Evolutionary conservation across 1,284 basidiomycete genomes (phyloP), one percentile per base, ranked within the genome.

Genomic region (Cryptococcus sp.): DNA sequence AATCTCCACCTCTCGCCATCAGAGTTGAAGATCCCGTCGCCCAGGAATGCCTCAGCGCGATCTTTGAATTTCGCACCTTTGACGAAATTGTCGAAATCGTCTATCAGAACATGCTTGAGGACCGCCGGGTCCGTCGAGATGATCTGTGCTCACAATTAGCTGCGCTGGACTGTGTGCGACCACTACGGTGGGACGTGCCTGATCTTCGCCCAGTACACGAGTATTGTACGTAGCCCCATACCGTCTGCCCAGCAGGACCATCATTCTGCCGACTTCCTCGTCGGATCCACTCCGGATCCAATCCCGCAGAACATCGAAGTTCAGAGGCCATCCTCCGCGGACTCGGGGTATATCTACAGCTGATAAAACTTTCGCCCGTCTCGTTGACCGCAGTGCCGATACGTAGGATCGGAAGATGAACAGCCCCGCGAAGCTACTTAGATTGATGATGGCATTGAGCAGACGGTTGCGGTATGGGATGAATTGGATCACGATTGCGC

Each of bases 1-100:
- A 69, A 68, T 54, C 67, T 74, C 70, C 70, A 79, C 44, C 60
- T 53, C 10, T 74, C 70, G 16, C 78, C 77, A 61, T 80, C 78
- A 1, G 73, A 69, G 42, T 75, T 77, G 65, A 80, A 80, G 23
- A 80, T 79, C 10, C 78, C 77, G 55, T 72, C 69, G 17, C 79
- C 79, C 3, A 78, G 64, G 56, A 79, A 78, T 20, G 57, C 70
- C 38, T 75, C 61, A 8, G 73, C 68, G 50, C 79, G 68, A 45
- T 75, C 68, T 44, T 72, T 70, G 59, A 78, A 78, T 60, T 78
- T 80, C 44, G 63, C 57, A 35, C 72, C 70, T 55, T 74, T 74
- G 56, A 68, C 66, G 50, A 72, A 74, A 44, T 69, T 70, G 22
- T 66, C 64, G 49, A 70, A 71, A n/a, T 70, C 66, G 39, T 65